A percentile compares a stretch with the other conserved stretches of the same genome.
These are phyloP conservation scores for Dactylorhiza incarnata DNA, from an alignment of 106 monocot genomes.

Conservation along the genomic window DNA sequence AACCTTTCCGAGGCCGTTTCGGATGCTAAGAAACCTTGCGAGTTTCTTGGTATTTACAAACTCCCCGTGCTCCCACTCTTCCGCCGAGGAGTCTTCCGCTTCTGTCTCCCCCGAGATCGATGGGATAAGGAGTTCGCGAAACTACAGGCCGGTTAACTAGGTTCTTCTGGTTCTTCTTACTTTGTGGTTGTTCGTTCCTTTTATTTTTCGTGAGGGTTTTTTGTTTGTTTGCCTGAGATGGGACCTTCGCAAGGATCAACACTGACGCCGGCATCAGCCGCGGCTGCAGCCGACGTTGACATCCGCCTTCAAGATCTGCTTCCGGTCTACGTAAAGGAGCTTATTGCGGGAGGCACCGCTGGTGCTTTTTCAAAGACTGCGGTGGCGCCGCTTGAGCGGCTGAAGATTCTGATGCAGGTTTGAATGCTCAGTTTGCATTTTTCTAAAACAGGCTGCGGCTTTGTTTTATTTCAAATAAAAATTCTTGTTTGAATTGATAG, in stretches of 20 bases:
- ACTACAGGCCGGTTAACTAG: conserved; percentile 13
- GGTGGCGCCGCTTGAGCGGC: conserved; percentile 44
- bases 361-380: conserved; percentile 48
- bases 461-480: not conserved
- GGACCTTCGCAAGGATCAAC: conserved; percentile 29
- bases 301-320: conserved; percentile 25
- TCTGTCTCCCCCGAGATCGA: conserved; percentile 26
- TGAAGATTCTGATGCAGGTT: conserved; percentile 60
- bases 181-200: not conserved
- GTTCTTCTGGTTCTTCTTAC: not conserved
- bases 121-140: conserved; percentile 28
- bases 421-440: not conserved
- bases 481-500: conserved; percentile 21
- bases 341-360: conserved; percentile 47
- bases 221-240: conserved; percentile 15
- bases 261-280: conserved; percentile 11
- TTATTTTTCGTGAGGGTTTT: not conserved
- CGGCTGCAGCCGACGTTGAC: conserved; percentile 23
- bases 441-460: not conserved
- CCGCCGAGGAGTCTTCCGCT: conserved; percentile 5
- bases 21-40: conserved; percentile 15
- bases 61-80: not conserved
- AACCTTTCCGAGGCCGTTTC: conserved; percentile 1
- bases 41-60: conserved; percentile 17
- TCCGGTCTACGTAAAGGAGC: conserved; percentile 47